These are phyloP conservation scores for Exophiala alcalophila DNA, from an alignment of 2,329 filamentous ascomycete species.

Conservation along the genomic window DNA sequence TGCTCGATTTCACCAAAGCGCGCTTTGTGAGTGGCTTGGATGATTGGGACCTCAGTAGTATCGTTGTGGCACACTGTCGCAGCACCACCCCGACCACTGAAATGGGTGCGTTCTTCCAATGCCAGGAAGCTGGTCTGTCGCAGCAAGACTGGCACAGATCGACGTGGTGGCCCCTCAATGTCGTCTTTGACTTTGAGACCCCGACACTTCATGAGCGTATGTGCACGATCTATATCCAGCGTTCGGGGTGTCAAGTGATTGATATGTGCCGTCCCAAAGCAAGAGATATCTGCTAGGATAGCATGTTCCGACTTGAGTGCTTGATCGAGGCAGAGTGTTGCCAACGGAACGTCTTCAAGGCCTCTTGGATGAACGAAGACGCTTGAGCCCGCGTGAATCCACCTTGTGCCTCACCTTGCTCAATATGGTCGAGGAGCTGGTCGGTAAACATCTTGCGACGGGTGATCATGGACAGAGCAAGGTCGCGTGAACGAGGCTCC, in stretches of 20 bases:
- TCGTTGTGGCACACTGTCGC: too few species aligned
- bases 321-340: conserved; percentile 44
- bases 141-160: conserved; percentile 48
- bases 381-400: too few species aligned
- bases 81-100: conserved; percentile 31
- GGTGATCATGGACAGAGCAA: conserved; percentile 38
- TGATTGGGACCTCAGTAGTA: too few species aligned
- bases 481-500: conserved; percentile 32
- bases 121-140: conserved; percentile 56
- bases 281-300: conserved; percentile 49
- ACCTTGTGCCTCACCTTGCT: conserved; percentile 37
- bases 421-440: conserved; percentile 40
- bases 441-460: conserved; percentile 45
- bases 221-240: conserved; percentile 48
- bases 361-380: conserved; percentile 48
- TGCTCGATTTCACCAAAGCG: conserved; percentile 56
- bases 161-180: conserved; percentile 52
- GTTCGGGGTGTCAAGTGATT: conserved; percentile 55
- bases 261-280: conserved; percentile 47
- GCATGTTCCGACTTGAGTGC: conserved; percentile 46
- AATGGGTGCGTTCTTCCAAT: conserved; percentile 48
- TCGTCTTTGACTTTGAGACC: conserved; percentile 48
- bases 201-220: conserved; percentile 42
- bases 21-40: conserved; percentile 46
- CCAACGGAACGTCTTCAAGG: conserved; percentile 51